These are phyloP conservation scores for Buxus sempervirens DNA, from an alignment of 164 flowering plant species.

Conservation along the genomic window DNA sequence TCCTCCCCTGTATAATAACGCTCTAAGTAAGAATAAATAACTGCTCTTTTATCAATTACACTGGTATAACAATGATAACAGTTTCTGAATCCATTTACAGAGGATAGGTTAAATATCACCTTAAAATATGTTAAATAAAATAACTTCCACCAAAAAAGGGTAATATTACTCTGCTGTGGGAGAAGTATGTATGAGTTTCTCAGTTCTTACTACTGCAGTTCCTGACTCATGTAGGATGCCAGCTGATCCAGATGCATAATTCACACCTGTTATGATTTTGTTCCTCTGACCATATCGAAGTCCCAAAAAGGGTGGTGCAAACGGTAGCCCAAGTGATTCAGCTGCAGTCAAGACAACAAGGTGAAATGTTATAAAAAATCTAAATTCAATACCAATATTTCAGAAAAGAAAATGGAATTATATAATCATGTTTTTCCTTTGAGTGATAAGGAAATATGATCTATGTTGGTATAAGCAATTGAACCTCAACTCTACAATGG, in stretches of 20 bases:
- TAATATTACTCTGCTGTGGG: too few species aligned
- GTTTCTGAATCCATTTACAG: too few species aligned
- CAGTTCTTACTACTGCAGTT: slow-evolving; percentile 6
- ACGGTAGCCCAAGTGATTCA: slow-evolving; percentile 10
- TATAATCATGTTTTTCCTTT: not conserved
- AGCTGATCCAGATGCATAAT: slow-evolving; percentile 15
- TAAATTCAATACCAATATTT: too few species aligned
- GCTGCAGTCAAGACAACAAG: slow-evolving; percentile 1
- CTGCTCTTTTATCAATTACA: too few species aligned
- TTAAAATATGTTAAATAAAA: not conserved
- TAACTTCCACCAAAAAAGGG: too few species aligned
- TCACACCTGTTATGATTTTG: slow-evolving; percentile 3
- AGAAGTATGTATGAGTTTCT: not conserved
- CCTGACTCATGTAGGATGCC: slow-evolving; percentile 15
- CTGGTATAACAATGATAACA: too few species aligned
- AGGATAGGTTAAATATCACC: not conserved
- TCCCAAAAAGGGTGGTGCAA: slow-evolving; percentile 8
- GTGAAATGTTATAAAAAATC: too few species aligned
- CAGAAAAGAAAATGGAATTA: not conserved
- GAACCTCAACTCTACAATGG: too few species aligned
- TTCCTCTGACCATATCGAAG: not conserved
- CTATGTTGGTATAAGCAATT: too few species aligned
- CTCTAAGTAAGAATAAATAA: not conserved
- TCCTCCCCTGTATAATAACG: slow-evolving; percentile 7
- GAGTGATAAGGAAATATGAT: not conserved